These are phyloP conservation scores for Phialemoniopsis sp. DNA, from an alignment of 2,329 filamentous ascomycete genomes.

Conservation along the genomic window DNA sequence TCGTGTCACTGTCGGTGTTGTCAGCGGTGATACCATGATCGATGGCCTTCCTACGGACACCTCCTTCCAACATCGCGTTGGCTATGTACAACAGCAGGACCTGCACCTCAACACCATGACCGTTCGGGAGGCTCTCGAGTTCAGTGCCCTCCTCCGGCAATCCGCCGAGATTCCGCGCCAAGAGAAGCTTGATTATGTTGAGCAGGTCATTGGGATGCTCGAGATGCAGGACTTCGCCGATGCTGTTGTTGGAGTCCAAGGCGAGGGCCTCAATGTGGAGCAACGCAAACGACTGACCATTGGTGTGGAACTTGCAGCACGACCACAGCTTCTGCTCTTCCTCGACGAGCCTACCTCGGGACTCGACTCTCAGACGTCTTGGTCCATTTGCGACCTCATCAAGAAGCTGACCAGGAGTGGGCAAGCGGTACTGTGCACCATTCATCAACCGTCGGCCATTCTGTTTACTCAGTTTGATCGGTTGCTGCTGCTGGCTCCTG, in stretches of 20 bases:
- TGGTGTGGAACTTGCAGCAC: constrained; percentile 52
- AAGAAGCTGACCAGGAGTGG: constrained; percentile 56
- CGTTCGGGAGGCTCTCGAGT: constrained; percentile 48
- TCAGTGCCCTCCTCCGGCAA: constrained; percentile 54
- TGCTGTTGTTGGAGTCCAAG: constrained; percentile 60
- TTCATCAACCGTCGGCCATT: constrained; percentile 12
- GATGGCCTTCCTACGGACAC: constrained; percentile 36
- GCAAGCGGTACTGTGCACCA: constrained; percentile 38
- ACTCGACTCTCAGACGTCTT: constrained; percentile 69
- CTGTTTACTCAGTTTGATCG: constrained; percentile 46
- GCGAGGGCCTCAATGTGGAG: constrained; percentile 57
- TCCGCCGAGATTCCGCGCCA: constrained; percentile 45
- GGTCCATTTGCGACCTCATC: constrained; percentile 66
- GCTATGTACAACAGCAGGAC: constrained; percentile 66
- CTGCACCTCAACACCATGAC: constrained; percentile 52
- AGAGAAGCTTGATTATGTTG: constrained; percentile 59
- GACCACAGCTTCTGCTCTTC: constrained; percentile 55
- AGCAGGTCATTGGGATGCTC: constrained; percentile 62
- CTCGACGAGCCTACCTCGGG: constrained; percentile 74
- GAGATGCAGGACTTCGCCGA: constrained; percentile 65
- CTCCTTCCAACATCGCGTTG: constrained; percentile 58
- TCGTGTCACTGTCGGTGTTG: constrained; percentile 55
- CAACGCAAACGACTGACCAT: constrained; percentile 61
- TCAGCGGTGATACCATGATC: constrained; percentile 64
- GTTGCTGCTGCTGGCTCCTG: constrained; percentile 49